Base-by-base conservation (phyloP, 257 asterid species). In the Avicennia marina region DNA sequence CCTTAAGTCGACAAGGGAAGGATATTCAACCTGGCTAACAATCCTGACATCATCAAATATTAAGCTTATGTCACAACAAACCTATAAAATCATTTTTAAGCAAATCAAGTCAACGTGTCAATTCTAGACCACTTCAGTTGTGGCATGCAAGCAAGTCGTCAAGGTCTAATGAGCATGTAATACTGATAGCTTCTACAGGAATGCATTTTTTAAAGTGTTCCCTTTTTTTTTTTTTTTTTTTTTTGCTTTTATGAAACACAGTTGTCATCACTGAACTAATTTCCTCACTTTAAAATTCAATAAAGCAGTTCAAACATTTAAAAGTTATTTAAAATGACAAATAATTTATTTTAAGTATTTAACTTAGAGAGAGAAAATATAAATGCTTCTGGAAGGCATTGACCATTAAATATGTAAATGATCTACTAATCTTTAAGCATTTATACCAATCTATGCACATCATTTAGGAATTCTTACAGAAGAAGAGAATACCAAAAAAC, bases 1-100 rank as follows among this genome's bases (percentile, higher is more conserved):
- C 76, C 99, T 83, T 74, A 93, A 82, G 80, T 93, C 99, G 72
- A 93, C 96, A 73, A 93, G 83, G 24, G 97, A 93, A 74, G 99
- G 99, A 73, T 93, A 89, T 47, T 93, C 96, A 20, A 86, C 88
- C 79, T 89, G 99, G 81, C 99, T 93, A 59, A 93, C 97, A 69
- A 84, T 95, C 85, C 99, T 93, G 91, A 49, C 69, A 64, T 56
- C 47, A 61, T 68, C 22, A 54, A 56, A 38, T 43, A 58, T 60
- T 58, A 33, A 61, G 17, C 60, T 49, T 53, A 11, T 17, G 40
- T 11, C 34, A 46, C 4, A n/a, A 27, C 48, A 48, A 33, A 25
- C 10, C 13, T 2, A 52, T 17, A 43, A 17, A 48, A 22, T 33
- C 15, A 42, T 40, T 42, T 56, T 16, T 20, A 42, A 46, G 10